These are phyloP conservation scores for Ophiostoma piceae DNA, from an alignment of 2,329 filamentous ascomycete genomes.

Conservation along the genomic window DNA sequence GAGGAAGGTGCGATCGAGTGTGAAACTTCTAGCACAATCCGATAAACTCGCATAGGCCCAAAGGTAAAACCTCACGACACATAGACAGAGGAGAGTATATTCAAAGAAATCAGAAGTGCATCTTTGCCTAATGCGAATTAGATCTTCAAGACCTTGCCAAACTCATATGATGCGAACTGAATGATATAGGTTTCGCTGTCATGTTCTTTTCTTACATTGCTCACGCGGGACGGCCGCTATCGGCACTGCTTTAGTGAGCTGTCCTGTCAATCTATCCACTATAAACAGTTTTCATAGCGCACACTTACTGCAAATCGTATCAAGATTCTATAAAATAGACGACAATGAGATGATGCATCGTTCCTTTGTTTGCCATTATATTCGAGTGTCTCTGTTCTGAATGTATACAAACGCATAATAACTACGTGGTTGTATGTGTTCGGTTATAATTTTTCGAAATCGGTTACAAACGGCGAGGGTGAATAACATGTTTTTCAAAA, in stretches of 20 bases:
- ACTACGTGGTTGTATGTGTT: no score
- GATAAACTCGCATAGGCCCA: not conserved
- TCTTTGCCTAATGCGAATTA: not conserved
- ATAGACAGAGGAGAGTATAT: not conserved
- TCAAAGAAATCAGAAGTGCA: not conserved
- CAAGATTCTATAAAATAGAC: not conserved
- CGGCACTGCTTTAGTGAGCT: not conserved
- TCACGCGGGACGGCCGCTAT: not conserved
- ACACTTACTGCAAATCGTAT: no score
- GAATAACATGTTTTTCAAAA: no score
- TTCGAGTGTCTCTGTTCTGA: no score
- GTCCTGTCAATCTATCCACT: not conserved
- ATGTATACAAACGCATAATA: no score
- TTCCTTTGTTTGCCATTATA: not conserved
- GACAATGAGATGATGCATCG: not conserved
- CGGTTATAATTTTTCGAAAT: no score
- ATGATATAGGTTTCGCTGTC: not conserved
- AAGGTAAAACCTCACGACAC: not conserved
- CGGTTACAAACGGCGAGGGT: no score
- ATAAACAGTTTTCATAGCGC: not conserved
- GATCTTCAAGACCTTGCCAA: not conserved
- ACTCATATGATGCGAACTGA: not conserved
- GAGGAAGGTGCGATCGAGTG: not conserved
- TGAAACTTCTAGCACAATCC: not conserved
- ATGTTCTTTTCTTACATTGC: not conserved